Evolutionary conservation across 2,329 filamentous ascomycete species (phyloP).

Genomic region (Diaporthe helianthi): DNA sequence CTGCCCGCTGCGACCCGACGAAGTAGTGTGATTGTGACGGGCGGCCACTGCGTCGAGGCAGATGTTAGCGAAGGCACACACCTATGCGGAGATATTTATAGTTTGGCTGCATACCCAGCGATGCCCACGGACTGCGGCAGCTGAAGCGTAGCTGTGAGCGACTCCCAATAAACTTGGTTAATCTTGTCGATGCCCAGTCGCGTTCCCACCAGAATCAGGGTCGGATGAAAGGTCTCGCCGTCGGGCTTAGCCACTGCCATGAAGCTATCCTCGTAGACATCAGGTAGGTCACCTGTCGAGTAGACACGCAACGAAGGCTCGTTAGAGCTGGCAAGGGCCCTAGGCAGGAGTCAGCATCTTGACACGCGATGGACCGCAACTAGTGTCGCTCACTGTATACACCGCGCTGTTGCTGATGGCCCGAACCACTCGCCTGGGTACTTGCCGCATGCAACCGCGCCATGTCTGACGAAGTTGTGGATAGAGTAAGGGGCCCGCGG

Average conservation of each 20-base stretch:
- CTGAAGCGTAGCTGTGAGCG: constrained; percentile 83
- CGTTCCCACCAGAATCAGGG: constrained; percentile 86
- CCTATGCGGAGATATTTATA: background rate
- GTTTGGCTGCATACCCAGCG: constrained; percentile 71
- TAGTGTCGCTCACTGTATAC: constrained; percentile 76
- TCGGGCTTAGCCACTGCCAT: constrained; percentile 76
- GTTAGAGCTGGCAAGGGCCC: constrained; percentile 75
- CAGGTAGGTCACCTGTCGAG: constrained; percentile 85
- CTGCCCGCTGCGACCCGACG: constrained; percentile 54
- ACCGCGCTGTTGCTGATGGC: constrained; percentile 92
- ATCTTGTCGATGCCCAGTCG: constrained; percentile 92
- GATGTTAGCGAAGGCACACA: constrained; percentile 7
- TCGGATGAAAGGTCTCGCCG: constrained; percentile 75
- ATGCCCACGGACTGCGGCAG: constrained; percentile 95
- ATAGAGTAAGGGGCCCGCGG: constrained; percentile 89
- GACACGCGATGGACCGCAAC: background rate
- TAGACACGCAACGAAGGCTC: constrained; percentile 78
- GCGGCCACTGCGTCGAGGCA: constrained; percentile 68
- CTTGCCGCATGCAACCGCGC: constrained; percentile 86
- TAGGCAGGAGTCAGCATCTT: constrained; percentile 45
- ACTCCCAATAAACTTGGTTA: constrained; percentile 93
- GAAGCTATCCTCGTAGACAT: constrained; percentile 92
- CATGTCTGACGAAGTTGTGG: constrained; percentile 90
- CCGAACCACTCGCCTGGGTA: constrained; percentile 99
- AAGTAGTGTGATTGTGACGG: constrained; percentile 83